phyloP scores from a whole-genome alignment of 345 rosid genomes.

The Eucalyptus dawsonii region DNA sequence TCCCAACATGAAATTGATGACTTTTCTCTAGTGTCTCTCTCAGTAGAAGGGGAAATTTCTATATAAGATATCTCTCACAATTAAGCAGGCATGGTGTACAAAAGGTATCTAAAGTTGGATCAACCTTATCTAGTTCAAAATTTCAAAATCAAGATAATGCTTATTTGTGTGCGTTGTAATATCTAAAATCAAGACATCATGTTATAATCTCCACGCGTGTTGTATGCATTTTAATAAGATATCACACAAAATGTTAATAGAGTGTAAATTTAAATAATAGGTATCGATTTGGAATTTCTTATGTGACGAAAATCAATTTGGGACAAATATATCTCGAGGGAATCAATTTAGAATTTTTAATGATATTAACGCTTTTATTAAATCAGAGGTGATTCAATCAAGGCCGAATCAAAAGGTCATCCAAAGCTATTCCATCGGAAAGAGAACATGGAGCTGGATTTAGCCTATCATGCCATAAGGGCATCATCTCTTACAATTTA shows the following conservation, averaged over 20 bases:
- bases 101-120: not conserved
- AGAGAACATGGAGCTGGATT: not conserved
- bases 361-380: not conserved
- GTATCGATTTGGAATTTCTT: not conserved
- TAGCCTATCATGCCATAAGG: not conserved
- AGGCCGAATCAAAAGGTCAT: not conserved
- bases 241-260: rapidly evolving
- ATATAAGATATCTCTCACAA: not conserved
- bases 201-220: not conserved
- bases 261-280: not conserved
- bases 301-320: not conserved
- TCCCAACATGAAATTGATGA: not conserved
- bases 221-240: not conserved
- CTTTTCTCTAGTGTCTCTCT: not conserved
- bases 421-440: not conserved
- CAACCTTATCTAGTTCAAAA: not conserved
- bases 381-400: not conserved
- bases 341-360: not conserved
- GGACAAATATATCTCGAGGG: rapidly evolving
- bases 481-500: not conserved
- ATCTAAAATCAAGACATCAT: not conserved
- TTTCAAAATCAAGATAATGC: not conserved
- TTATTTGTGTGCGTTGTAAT: not conserved
- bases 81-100: not conserved
- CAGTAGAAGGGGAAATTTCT: not conserved